Percentiles rank a stretch among this genome's conserved stretches.
phyloP scores from a whole-genome alignment of 2,329 filamentous ascomycete species.

The Phyllosticta citrichinensis region DNA sequence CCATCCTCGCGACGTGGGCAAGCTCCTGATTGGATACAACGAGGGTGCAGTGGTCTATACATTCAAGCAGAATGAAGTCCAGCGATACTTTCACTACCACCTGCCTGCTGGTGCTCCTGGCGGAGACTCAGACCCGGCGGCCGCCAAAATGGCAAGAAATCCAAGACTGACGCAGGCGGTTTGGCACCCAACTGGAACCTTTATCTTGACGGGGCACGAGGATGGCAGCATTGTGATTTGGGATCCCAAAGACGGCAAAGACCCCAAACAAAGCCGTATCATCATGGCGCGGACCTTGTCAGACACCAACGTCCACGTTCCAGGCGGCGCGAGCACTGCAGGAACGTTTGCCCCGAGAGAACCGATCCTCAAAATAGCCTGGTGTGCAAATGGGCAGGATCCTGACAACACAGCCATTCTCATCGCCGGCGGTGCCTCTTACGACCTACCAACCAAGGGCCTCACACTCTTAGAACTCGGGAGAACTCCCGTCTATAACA shows the following conservation, averaged over 20 bases:
- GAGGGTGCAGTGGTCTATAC: conserved; percentile 85
- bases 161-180: conserved; percentile 73
- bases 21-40: conserved; percentile 80
- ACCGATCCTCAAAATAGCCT: conserved; percentile 68
- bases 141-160: conserved; percentile 51
- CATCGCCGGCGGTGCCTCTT: conserved; percentile 68
- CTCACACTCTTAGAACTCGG: conserved; percentile 87
- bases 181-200: conserved; percentile 93
- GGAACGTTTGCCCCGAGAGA: conserved; percentile 52
- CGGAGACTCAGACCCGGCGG: conserved; percentile 56
- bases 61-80: conserved; percentile 78
- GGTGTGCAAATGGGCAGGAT: conserved; percentile 82
- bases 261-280: conserved; percentile 75
- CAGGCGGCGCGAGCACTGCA: conserved; percentile 36
- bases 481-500: conserved; percentile 78
- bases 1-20: conserved; percentile 86
- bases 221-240: conserved; percentile 89
- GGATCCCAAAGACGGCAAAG: conserved; percentile 73
- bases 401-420: conserved; percentile 86
- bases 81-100: conserved; percentile 74
- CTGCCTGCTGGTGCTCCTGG: conserved; percentile 74
- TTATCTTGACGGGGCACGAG: conserved; percentile 76
- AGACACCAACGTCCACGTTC: conserved; percentile 62
- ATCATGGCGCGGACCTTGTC: conserved; percentile 74
- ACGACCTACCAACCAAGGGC: conserved; percentile 59